A percentile compares a stretch with the other conserved stretches of the same genome.
phyloP scores from a whole-genome alignment of 2,329 filamentous ascomycete species.

The Trichophyton schoenleinii region DNA sequence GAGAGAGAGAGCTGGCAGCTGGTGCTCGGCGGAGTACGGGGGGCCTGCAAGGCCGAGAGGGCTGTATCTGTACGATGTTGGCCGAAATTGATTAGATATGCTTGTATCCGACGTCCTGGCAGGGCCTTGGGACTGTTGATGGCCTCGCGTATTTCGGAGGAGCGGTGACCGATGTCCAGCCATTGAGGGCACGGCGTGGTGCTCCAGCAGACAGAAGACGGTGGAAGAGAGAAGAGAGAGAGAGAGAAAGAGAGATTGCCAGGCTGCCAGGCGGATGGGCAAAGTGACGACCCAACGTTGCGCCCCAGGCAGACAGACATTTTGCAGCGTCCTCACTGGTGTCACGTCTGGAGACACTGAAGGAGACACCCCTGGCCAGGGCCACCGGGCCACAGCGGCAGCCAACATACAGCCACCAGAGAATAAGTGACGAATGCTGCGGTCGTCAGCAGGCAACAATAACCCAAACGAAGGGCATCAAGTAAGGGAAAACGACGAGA shows the following conservation, averaged over 20 bases:
- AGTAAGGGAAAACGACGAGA: background rate
- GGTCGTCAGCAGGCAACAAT: background rate
- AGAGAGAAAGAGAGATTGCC: background rate
- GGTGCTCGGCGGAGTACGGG: no score
- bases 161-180: background rate
- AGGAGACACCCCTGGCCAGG: background rate
- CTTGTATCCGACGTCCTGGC: no score
- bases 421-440: background rate
- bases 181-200: background rate
- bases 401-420: background rate
- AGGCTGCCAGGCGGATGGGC: background rate
- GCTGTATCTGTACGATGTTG: no score
- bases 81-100: no score
- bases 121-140: no score
- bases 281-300: background rate
- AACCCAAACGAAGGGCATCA: background rate
- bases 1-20: no score
- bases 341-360: background rate
- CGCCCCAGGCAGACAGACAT: background rate
- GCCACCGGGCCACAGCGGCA: background rate
- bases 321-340: background rate
- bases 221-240: background rate
- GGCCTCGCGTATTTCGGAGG: background rate
- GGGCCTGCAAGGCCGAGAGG: no score
- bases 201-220: background rate